Base-by-base conservation (phyloP, 164 flowering plant species). In the Brasenia schreberi region DNA sequence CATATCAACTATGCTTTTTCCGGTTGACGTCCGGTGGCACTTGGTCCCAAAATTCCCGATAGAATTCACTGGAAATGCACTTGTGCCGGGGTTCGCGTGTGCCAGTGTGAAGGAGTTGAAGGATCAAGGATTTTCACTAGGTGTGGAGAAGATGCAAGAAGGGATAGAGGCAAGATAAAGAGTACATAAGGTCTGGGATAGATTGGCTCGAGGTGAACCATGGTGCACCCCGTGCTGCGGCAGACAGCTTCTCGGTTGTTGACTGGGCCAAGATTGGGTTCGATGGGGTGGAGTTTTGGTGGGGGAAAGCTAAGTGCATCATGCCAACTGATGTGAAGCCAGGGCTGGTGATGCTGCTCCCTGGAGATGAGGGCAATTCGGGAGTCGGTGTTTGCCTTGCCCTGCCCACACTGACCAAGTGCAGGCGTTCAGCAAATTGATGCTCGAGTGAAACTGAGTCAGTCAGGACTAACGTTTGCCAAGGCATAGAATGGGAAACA, bases 241-340 rank as follows among this genome's bases (percentile, higher is more conserved):
- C n/a, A n/a, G 63, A 73, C 39, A 75, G 76, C 70, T 78, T 78
- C 68, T 78, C 81, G 4, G 61, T 78, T 18, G 78, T 73, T 45
- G 72, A 72, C 17, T 78, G 81, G 81, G 70, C 65, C 60, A 75
- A 66, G 45, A 58, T 75, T 11, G 78, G 76, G 19, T 27, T 75
- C 7, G 78, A 70, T 27, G 74, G 64, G 19, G 72, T 18, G 23
- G 78, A 66, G 27, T 78, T 70, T 23, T 42, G 23, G 5, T 78
- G 78, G 81, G 78, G 78, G 0, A 61, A 44, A 7, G 68, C 68
- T 6, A 69, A 64, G 43, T 65, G 65, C 27, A 18, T 74, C 7
- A 43, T 69, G 27, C 69, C 74, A 14, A 19, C 70, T 18, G 58
- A 42, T n/a, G n/a, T 68, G 23, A 70, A 67, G 19, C 71, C 76